Base-by-base conservation (phyloP, 768 basidiomycete genomes). In the Calvatia gigantea region DNA sequence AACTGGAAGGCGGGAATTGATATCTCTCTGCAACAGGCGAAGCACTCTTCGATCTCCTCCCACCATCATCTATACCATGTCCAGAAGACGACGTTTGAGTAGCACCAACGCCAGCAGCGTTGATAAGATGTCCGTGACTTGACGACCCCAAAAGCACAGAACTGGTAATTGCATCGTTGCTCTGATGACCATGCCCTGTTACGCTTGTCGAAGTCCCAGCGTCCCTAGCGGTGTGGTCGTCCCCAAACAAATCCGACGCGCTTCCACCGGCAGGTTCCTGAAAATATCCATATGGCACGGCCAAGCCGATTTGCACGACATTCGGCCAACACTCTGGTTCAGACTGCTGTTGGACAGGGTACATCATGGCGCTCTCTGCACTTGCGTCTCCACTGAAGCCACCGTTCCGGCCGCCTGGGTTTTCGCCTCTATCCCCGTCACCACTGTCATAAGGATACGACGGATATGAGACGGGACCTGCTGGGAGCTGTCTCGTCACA, bases 341-440 rank as follows among this genome's bases (percentile, higher is more conserved):
- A 37, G 57, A n/a, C 27, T 56, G 28, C n/a, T 37, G 35, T 25
- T 42, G 47, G n/a, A 41, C n/a, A 25, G 54, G 54, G 17, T 49
- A 56, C 54, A 49, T 56, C 29, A 32, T n/a, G 5, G 55, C 61
- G 44, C 66, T 65, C 44, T 70, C 69, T 12, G 61, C 61, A 52
- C 63, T 67, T 8, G 62, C 55, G 9, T 57, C 43, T 21, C 58
- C 63, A 32, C 55, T 60, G 44, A 51, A 58, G 5, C 37, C 55
- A 8, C 45, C 60, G 23, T 54, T 39, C 31, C 42, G 53, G 37
- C 57, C 63, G 45, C 60, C 59, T 57, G 59, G 43, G 39, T 57
- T 59, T 7, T 33, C 51, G 47, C 49, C 42, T 41, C 64, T 57
- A 1, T 52, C 55, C n/a, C 51, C 60, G 31, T 60, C 66, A 31